Conservation (phyloP, 129 eudicot genomes). For the Lactuca sativa region DNA sequence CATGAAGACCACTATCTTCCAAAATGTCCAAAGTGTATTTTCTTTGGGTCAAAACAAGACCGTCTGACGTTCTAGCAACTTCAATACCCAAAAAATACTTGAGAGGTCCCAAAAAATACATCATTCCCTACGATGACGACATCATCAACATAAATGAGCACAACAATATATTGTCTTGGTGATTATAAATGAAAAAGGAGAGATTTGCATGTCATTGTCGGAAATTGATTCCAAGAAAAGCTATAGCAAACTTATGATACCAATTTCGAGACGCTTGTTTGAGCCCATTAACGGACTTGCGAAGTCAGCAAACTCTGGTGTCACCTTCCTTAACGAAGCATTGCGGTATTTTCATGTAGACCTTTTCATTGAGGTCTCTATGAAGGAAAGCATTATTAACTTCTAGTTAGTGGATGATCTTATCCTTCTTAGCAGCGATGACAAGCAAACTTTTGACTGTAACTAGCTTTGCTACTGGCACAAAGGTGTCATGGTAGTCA, state of each 20-base stretch:
- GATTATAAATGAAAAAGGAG: neutral
- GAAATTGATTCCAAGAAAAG: neutral
- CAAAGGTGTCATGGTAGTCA: no score
- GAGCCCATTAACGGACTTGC: no score
- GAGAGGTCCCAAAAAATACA: no score
- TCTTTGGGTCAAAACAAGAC: neutral
- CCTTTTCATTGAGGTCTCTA: neutral
- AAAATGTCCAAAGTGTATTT: slow-evolving; percentile 10
- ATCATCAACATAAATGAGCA: slow-evolving; percentile 17
- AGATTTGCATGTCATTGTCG: neutral
- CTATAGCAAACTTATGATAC: neutral
- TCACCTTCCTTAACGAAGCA: neutral
- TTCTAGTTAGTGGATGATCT: neutral
- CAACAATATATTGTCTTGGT: neutral
- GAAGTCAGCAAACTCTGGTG: neutral
- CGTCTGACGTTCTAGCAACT: neutral
- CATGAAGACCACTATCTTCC: neutral
- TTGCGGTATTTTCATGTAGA: neutral
- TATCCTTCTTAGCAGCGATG: no score
- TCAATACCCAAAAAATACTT: no score
- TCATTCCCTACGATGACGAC: neutral
- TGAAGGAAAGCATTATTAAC: neutral
- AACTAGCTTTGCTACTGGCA: no score
- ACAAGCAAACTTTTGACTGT: no score
- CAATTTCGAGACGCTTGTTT: neutral